Conservation (phyloP, 2,329 filamentous ascomycete genomes). For the Venturia oleaginea region DNA sequence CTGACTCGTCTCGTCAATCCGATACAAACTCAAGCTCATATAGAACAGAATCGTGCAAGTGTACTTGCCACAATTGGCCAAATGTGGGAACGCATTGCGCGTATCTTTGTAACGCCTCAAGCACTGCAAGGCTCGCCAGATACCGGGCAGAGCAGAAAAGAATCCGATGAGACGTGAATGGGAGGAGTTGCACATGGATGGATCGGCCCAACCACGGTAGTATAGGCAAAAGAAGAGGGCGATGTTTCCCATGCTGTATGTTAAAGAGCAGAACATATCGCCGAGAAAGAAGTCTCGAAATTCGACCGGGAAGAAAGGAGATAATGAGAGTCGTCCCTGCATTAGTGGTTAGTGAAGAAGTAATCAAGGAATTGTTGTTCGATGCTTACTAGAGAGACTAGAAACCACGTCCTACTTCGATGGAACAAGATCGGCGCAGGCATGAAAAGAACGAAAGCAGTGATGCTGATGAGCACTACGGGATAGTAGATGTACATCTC, state of each 20-base stretch:
- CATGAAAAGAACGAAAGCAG: conserved; percentile 60
- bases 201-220: conserved; percentile 57
- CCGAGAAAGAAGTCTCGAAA: conserved; percentile 97
- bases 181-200: conserved; percentile 71
- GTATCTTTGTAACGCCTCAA: conserved; percentile 84
- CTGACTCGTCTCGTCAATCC: conserved; percentile 52
- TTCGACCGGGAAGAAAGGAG: conserved; percentile 85
- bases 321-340: conserved; percentile 74
- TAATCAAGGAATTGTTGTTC: neutral
- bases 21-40: conserved; percentile 71
- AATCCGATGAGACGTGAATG: conserved; percentile 81
- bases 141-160: conserved; percentile 69
- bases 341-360: conserved; percentile 22
- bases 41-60: conserved; percentile 73
- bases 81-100: conserved; percentile 77
- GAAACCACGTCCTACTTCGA: conserved; percentile 72
- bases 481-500: conserved; percentile 79
- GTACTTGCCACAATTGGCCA: conserved; percentile 91
- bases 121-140: conserved; percentile 89
- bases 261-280: conserved; percentile 94
- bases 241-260: conserved; percentile 81
- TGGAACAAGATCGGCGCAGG: conserved; percentile 68
- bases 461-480: conserved; percentile 64
- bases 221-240: conserved; percentile 95
- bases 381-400: conserved; percentile 70